Conservation (phyloP, 345 rosid genomes). For the Ceriops zippeliana region DNA sequence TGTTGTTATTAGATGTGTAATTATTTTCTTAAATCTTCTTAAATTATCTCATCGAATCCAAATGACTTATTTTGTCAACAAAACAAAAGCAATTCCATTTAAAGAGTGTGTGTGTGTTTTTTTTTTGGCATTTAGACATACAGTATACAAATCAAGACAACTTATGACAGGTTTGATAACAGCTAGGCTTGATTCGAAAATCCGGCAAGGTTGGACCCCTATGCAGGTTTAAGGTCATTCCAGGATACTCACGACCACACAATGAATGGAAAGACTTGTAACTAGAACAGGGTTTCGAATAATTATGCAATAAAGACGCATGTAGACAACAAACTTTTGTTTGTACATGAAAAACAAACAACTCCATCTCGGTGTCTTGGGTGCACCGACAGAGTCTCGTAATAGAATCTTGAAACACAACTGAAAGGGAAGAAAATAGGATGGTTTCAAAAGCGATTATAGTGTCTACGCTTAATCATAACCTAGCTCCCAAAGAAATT, state of each 20-base stretch:
- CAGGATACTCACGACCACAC: background rate
- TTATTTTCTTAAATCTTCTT: too few species aligned
- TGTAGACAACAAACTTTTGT: background rate
- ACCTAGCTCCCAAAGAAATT: background rate
- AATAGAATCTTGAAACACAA: background rate
- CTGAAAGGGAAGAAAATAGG: background rate
- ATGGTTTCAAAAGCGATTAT: background rate
- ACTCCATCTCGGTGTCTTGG: background rate
- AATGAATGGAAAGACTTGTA: background rate
- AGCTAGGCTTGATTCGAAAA: too few species aligned
- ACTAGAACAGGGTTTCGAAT: background rate
- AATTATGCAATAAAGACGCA: background rate
- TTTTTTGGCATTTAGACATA: too few species aligned
- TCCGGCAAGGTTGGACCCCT: too few species aligned
- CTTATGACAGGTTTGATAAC: too few species aligned
- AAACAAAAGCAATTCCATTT: too few species aligned
- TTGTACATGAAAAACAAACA: slow-evolving; percentile 6
- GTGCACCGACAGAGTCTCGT: background rate
- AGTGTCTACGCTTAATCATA: background rate
- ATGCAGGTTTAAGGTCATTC: background rate
- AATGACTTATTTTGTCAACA: too few species aligned
- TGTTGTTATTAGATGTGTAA: too few species aligned
- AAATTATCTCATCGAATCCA: too few species aligned
- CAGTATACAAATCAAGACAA: too few species aligned
- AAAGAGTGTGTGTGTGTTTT: too few species aligned